Percentiles rank a stretch among this genome's conserved stretches.
These are phyloP conservation scores for Tremellales sp. DNA, from an alignment of 1,284 basidiomycete species.

Conservation along the genomic window DNA sequence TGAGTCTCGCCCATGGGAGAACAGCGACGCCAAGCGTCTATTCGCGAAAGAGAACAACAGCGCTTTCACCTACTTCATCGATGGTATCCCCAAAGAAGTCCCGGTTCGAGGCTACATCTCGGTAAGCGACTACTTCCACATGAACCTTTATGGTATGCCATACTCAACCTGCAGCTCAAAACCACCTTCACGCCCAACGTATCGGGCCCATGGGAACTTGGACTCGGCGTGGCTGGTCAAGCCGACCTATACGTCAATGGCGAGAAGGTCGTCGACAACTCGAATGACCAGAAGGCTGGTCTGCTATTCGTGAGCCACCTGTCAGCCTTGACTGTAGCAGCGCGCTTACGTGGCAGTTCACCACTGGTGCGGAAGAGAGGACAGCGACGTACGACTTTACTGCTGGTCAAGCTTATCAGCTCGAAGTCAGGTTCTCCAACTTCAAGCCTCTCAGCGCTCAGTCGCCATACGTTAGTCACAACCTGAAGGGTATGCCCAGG, in stretches of 20 bases:
- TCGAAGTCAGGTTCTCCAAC: conserved; percentile 32
- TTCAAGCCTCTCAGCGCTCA: conserved; percentile 26
- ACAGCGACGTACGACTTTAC: conserved; percentile 11
- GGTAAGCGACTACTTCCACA: not conserved
- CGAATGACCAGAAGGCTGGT: conserved; percentile 21
- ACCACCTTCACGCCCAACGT: conserved; percentile 51
- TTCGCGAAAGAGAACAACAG: conserved; percentile 25
- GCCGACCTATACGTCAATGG: conserved; percentile 59
- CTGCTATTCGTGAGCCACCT: conserved; percentile 21
- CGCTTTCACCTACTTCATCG: conserved; percentile 26
- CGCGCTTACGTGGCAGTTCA: conserved; percentile 13
- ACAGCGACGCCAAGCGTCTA: conserved; percentile 8
- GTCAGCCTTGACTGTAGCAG: not conserved
- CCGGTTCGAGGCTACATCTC: conserved; percentile 25
- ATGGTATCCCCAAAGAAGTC: conserved; percentile 26
- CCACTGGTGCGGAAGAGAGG: conserved; percentile 23
- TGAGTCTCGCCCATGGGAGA: conserved; percentile 13
- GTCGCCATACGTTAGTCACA: conserved; percentile 25
- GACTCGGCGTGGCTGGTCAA: conserved; percentile 62
- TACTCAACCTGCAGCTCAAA: conserved; percentile 6
- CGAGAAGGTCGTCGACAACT: conserved; percentile 53
- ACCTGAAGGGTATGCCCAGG: too few relatives aligned
- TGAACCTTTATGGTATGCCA: not conserved
- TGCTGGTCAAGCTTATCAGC: conserved; percentile 15
- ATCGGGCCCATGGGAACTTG: conserved; percentile 58